Evolutionary conservation across 768 basidiomycete genomes (phyloP).

Genomic region (Suillus variegatus): DNA sequence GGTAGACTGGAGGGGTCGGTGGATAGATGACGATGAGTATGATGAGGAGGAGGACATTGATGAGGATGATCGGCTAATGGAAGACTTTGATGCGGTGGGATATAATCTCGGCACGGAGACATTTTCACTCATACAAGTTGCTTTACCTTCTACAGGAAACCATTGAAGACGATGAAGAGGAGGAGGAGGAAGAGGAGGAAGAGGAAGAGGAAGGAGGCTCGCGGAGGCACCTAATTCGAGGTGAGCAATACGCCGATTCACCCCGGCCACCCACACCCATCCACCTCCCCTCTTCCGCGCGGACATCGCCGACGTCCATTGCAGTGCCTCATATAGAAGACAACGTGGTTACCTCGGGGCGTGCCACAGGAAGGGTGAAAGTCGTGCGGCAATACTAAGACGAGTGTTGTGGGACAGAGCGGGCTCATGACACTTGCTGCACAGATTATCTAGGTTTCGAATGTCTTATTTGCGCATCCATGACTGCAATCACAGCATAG

Average conservation of each 20-base stretch:
- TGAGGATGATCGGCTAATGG: conserved; percentile 72
- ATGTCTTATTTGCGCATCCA: conserved; percentile 20
- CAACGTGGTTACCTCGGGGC: conserved; percentile 23
- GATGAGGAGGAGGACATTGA: conserved; percentile 62
- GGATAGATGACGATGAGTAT: conserved; percentile 79
- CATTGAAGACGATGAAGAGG: conserved; percentile 51
- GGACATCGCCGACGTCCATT: conserved; percentile 53
- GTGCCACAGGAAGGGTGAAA: conserved; percentile 47
- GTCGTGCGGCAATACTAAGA: conserved; percentile 46
- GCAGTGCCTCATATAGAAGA: conserved; percentile 49
- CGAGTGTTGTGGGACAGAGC: background rate
- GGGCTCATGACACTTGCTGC: conserved; percentile 3
- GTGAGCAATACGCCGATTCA: conserved; percentile 38
- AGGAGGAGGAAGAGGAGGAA: conserved; percentile 59
- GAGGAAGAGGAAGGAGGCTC: conserved; percentile 30
- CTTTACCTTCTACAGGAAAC: conserved; percentile 43
- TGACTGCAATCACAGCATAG: conserved; percentile 7
- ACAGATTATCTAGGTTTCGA: conserved; percentile 23
- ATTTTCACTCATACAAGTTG: conserved; percentile 14
- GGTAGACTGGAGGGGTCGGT: conserved; percentile 90
- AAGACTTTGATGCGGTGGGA: conserved; percentile 81
- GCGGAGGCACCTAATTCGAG: conserved; percentile 33
- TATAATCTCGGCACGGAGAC: background rate
- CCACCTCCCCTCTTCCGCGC: conserved; percentile 44
- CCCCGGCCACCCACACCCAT: conserved; percentile 42